Evolutionary conservation across 805 yeast genomes (phyloP).

Genomic region (Metahyphopichia silvanorum): DNA sequence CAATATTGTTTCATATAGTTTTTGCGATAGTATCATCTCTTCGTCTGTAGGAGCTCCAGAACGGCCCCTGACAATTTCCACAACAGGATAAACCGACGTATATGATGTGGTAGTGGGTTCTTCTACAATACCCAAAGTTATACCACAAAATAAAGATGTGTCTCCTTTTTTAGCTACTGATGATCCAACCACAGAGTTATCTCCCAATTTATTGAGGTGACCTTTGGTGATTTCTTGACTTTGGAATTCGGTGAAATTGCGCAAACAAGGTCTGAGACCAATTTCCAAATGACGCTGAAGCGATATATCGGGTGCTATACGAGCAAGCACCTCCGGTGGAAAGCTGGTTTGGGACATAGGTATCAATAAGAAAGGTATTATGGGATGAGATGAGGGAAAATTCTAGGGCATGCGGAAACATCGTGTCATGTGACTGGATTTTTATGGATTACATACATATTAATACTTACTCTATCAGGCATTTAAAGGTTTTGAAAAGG

Average conservation of each 20-base stretch:
- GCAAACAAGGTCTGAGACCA: conserved; percentile 73
- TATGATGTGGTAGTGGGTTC: conserved; percentile 23
- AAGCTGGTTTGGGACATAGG: too few species aligned
- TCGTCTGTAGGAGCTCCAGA: conserved; percentile 81
- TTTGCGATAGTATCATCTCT: conserved; percentile 73
- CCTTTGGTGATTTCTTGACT: conserved; percentile 45
- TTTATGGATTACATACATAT: too few species aligned
- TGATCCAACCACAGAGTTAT: conserved; percentile 52
- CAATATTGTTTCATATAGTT: conserved; percentile 55
- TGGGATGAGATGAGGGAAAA: too few species aligned
- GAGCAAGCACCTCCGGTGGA: conserved; percentile 77
- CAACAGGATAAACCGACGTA: conserved; percentile 60
- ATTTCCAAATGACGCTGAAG: conserved; percentile 72
- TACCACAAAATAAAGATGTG: conserved; percentile 69
- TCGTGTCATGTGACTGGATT: too few species aligned
- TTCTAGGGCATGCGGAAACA: too few species aligned
- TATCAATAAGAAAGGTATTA: too few species aligned
- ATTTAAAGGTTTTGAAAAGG: too few species aligned
- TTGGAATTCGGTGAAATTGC: conserved; percentile 72
- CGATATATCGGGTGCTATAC: conserved; percentile 82
- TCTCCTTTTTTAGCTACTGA: conserved; percentile 66
- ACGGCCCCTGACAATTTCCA: conserved; percentile 73
- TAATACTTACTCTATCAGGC: too few species aligned
- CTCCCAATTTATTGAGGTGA: conserved; percentile 31
- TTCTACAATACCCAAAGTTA: conserved; percentile 68